Percentiles rank a stretch among this genome's conserved stretches.
phyloP scores from a whole-genome alignment of 352 stramenopile species.

The Globisporangium emineosum region DNA sequence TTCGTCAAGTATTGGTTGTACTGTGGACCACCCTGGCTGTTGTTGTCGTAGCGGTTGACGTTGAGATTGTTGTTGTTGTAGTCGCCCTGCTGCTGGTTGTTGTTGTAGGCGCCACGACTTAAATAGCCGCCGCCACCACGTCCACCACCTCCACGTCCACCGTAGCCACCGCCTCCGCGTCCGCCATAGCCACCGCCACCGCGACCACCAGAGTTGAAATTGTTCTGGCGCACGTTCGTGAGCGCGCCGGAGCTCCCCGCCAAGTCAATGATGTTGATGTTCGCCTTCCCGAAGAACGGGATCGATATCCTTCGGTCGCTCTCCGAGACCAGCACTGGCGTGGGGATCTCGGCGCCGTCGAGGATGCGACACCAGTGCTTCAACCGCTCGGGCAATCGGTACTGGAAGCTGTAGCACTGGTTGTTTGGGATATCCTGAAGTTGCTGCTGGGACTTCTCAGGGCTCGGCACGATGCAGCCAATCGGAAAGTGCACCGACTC shows the following conservation, averaged over 20 bases:
- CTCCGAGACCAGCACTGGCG: slow-evolving; percentile 45
- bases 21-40: slow-evolving; percentile 31
- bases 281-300: slow-evolving; percentile 77
- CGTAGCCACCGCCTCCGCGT: slow-evolving; percentile 21
- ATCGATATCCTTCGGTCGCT: slow-evolving; percentile 71
- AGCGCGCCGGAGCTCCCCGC: slow-evolving; percentile 42
- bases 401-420: slow-evolving; percentile 85
- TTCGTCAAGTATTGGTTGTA: slow-evolving; percentile 81
- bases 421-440: slow-evolving; percentile 84
- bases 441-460: slow-evolving; percentile 66
- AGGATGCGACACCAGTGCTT: slow-evolving; percentile 58
- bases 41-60: slow-evolving; percentile 45
- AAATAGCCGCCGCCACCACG: slow-evolving; percentile 17
- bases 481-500: slow-evolving; percentile 77
- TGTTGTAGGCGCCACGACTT: slow-evolving; percentile 24
- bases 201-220: slow-evolving; percentile 32
- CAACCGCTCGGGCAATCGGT: slow-evolving; percentile 47
- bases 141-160: slow-evolving; percentile 17
- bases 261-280: slow-evolving; percentile 86
- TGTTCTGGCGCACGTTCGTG: slow-evolving; percentile 64
- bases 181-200: slow-evolving; percentile 22
- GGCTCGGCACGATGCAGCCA: slow-evolving; percentile 67
- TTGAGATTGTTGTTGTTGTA: slow-evolving; percentile 71
- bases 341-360: slow-evolving; percentile 39
- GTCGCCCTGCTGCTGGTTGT: slow-evolving; percentile 29